Percentiles rank a stretch among this genome's conserved stretches.
phyloP scores from a whole-genome alignment of 1,139 yeast genomes.

The Yamadazyma songkhlaensis region DNA sequence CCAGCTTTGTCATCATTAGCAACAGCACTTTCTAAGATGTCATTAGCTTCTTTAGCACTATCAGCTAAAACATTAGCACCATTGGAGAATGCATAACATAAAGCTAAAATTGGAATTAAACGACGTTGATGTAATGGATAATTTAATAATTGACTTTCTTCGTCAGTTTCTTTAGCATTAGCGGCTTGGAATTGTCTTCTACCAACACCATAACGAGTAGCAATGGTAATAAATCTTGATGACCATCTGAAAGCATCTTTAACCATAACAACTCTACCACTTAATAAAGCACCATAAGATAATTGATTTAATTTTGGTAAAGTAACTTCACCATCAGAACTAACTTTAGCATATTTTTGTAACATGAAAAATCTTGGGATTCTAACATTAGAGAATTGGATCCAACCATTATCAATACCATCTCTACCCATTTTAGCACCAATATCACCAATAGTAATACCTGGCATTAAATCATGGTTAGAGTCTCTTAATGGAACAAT shows the following conservation, averaged over 20 bases:
- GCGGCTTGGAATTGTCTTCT: conserved; percentile 69
- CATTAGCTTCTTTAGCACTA: conserved; percentile 46
- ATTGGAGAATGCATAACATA: conserved; percentile 73
- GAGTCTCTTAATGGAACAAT: conserved; percentile 84
- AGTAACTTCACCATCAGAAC: conserved; percentile 63
- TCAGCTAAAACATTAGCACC: conserved; percentile 63
- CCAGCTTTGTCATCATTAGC: conserved; percentile 38
- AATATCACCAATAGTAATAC: conserved; percentile 83
- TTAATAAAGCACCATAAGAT: conserved; percentile 81
- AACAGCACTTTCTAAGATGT: conserved; percentile 54
- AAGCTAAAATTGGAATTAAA: conserved; percentile 75
- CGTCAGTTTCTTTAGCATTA: conserved; percentile 23
- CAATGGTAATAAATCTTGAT: conserved; percentile 78
- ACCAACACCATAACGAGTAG: conserved; percentile 83
- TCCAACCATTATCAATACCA: conserved; percentile 93
- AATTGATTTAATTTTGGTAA: conserved; percentile 82
- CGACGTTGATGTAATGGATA: conserved; percentile 87
- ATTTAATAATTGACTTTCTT: conserved; percentile 68
- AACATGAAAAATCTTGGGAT: conserved; percentile 84
- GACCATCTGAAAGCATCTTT: conserved; percentile 79
- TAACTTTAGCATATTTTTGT: conserved; percentile 75
- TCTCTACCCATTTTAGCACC: conserved; percentile 94
- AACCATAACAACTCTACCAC: conserved; percentile 90
- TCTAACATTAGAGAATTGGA: conserved; percentile 77
- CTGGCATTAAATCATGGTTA: conserved; percentile 69